phyloP scores from a whole-genome alignment of 148 eudicot species.

The Heliosperma pusillum region DNA sequence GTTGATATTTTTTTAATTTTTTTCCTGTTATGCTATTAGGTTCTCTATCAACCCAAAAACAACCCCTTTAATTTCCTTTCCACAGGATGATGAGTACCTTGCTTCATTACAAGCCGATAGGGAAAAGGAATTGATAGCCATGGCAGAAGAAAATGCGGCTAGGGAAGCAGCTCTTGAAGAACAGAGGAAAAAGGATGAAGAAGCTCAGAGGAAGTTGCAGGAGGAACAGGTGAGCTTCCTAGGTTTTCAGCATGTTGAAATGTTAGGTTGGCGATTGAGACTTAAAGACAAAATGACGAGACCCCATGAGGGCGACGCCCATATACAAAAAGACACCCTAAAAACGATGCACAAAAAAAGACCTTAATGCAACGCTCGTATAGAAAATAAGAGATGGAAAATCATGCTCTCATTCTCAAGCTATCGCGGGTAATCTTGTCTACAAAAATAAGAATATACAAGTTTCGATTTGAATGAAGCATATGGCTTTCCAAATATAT shows the following conservation, averaged over 20 bases:
- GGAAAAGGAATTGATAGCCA: conserved; percentile 69
- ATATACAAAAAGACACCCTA: no score
- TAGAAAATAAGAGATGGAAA: no score
- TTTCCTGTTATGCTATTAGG: not conserved
- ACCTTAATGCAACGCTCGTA: no score
- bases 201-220: conserved; percentile 46
- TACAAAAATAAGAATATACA: no score
- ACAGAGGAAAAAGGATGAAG: conserved; percentile 67
- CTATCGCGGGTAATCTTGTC: no score
- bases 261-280: not conserved
- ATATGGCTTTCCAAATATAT: no score
- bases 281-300: no score
- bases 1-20: no score
- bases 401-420: no score
- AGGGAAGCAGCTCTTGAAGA: conserved; percentile 70
- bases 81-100: conserved; percentile 90
- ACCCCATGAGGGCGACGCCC: no score
- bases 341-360: no score
- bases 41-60: not conserved
- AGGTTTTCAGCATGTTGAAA: not conserved
- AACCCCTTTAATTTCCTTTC: conserved; percentile 12
- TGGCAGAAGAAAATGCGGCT: conserved; percentile 65
- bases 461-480: no score
- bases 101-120: conserved; percentile 95
- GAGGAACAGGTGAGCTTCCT: conserved; percentile 64